These are phyloP conservation scores for Monilinia fructigena DNA, from an alignment of 2,329 filamentous ascomycete species.

Conservation along the genomic window DNA sequence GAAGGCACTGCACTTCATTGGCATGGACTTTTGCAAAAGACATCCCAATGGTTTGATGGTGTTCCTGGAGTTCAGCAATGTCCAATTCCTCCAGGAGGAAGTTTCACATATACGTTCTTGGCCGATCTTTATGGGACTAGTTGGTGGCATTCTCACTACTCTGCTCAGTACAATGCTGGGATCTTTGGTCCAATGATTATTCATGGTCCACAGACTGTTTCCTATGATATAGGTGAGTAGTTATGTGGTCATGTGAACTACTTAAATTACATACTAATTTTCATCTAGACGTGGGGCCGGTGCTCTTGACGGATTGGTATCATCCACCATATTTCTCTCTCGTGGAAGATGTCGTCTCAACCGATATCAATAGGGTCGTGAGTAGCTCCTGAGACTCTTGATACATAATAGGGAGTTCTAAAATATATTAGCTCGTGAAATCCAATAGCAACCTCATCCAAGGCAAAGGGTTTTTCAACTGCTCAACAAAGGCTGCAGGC, in stretches of 20 bases:
- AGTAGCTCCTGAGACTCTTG: background rate
- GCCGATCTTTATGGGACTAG: conserved; percentile 19
- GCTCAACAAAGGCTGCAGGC: conserved; percentile 22
- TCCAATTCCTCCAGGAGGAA: conserved; percentile 54
- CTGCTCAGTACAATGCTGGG: conserved; percentile 52
- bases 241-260: background rate
- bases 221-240: conserved; percentile 54
- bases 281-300: conserved; percentile 50
- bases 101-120: conserved; percentile 36
- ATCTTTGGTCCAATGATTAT: conserved; percentile 60
- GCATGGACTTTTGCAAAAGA: conserved; percentile 50
- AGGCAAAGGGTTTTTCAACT: conserved; percentile 33
- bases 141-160: conserved; percentile 63
- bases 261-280: background rate
- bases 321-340: conserved; percentile 48
- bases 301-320: conserved; percentile 45
- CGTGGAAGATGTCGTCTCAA: conserved; percentile 44
- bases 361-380: conserved; percentile 11
- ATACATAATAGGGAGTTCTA: background rate
- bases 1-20: conserved; percentile 45
- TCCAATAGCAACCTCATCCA: conserved; percentile 40
- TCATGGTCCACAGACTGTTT: conserved; percentile 54
- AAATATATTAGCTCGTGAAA: background rate
- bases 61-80: conserved; percentile 58
- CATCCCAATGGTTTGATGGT: conserved; percentile 42